A percentile compares a stretch with the other conserved stretches of the same genome.
phyloP scores from a whole-genome alignment of 2,329 filamentous ascomycete species.

The Colletotrichum sp. region DNA sequence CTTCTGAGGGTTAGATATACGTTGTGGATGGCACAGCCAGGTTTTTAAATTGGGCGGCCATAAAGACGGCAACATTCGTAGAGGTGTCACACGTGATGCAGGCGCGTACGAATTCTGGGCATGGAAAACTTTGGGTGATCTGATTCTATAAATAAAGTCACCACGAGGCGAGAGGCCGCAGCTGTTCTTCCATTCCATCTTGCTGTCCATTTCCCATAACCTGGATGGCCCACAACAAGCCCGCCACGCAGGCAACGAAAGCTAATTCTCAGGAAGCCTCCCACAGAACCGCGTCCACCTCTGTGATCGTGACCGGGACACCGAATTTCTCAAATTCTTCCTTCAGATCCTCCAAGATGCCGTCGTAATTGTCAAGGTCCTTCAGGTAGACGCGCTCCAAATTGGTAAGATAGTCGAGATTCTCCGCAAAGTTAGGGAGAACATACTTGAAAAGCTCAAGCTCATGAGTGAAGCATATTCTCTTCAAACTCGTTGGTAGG shows the following conservation, averaged over 20 bases:
- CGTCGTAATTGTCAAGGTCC: neutral
- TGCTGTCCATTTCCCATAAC: neutral
- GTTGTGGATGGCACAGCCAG: neutral
- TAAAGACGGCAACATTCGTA: neutral
- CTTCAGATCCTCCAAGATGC: neutral
- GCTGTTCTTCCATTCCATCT: neutral
- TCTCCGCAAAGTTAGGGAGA: neutral
- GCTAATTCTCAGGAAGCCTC: neutral
- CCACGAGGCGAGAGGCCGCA: neutral
- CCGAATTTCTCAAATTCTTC: neutral
- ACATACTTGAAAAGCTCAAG: neutral
- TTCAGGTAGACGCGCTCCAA: neutral
- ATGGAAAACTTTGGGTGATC: neutral
- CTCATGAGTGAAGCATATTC: neutral
- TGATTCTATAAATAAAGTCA: neutral
- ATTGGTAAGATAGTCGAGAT: neutral
- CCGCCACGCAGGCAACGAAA: neutral
- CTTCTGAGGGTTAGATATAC: neutral
- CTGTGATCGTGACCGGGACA: neutral
- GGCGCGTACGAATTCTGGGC: neutral
- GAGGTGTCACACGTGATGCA: neutral
- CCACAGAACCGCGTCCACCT: neutral
- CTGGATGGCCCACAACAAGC: neutral
- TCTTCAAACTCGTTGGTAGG: neutral
- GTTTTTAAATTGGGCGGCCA: accelerated